A percentile compares a stretch with the other conserved stretches of the same genome.
phyloP scores from a whole-genome alignment of 2,329 filamentous ascomycete genomes.

The Colletotrichum sidae region DNA sequence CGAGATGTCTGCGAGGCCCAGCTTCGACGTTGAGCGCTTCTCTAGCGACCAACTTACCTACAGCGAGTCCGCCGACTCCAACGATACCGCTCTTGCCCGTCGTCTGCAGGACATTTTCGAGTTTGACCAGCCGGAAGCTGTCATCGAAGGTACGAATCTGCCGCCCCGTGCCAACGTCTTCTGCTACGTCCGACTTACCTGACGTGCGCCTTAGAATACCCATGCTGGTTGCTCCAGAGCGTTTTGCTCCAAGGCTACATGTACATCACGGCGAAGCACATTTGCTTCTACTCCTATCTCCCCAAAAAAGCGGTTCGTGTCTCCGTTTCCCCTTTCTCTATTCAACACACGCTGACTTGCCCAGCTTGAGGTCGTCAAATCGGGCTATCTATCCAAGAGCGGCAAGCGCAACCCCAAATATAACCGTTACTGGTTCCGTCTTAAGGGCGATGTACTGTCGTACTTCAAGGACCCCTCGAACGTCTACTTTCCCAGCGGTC shows the following conservation, averaged over 20 bases:
- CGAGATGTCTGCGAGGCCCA: conserved; percentile 69
- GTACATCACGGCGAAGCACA: conserved; percentile 92
- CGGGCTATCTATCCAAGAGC: conserved; percentile 88
- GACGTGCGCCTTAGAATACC: conserved; percentile 73
- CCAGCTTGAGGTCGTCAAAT: conserved; percentile 81
- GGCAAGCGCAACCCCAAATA: conserved; percentile 90
- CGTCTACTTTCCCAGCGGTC: conserved; percentile 90
- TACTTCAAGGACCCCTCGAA: conserved; percentile 89
- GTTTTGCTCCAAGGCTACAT: conserved; percentile 94
- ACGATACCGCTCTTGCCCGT: conserved; percentile 72
- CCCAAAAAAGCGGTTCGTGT: conserved; percentile 84
- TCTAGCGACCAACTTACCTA: conserved; percentile 52
- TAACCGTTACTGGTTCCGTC: conserved; percentile 90
- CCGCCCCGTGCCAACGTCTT: neutral
- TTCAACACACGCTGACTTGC: neutral
- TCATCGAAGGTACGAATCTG: conserved; percentile 73
- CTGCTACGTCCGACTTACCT: conserved; percentile 27
- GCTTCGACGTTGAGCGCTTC: conserved; percentile 64
- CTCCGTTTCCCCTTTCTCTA: conserved; percentile 18
- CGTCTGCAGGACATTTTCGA: conserved; percentile 87
- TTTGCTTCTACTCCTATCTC: conserved; percentile 98
- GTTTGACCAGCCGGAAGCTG: conserved; percentile 84
- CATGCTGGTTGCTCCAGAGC: conserved; percentile 92
- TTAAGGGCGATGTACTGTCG: conserved; percentile 91
- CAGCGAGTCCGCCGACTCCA: conserved; percentile 48